Evolutionary conservation across 805 yeast genomes (phyloP).

Genomic region (Myxozyma monticola): DNA sequence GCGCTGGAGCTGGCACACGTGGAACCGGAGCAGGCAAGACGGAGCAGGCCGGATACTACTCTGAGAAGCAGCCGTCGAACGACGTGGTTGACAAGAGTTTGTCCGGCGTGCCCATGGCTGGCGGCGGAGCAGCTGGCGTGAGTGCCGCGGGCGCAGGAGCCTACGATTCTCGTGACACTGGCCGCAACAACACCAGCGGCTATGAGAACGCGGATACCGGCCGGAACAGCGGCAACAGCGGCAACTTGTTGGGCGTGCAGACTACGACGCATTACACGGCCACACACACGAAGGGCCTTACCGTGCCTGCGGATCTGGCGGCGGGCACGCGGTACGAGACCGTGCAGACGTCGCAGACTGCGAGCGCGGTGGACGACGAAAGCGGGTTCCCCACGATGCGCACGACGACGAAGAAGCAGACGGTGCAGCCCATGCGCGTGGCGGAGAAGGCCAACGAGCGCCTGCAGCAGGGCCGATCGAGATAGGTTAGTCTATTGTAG

Average conservation of each 20-base stretch:
- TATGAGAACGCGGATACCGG: too few species aligned
- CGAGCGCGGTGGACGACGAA: background rate
- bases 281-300: background rate
- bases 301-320: background rate
- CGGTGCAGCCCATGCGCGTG: constrained; percentile 17
- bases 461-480: too few species aligned
- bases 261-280: too few species aligned
- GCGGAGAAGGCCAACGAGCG: constrained; percentile 13
- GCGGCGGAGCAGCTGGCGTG: background rate
- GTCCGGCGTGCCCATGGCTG: background rate
- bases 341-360: too few species aligned
- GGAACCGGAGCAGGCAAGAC: background rate
- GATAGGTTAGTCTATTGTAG: too few species aligned
- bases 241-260: too few species aligned
- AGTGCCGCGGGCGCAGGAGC: background rate
- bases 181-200: too few species aligned
- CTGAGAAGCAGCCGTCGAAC: too few species aligned
- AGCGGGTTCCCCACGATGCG: constrained; percentile 14
- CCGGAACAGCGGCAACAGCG: background rate
- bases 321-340: background rate
- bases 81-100: background rate
- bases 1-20: constrained; percentile 5
- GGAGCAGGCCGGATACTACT: too few species aligned
- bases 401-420: background rate
- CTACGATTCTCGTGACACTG: too few species aligned